Percentiles rank a stretch among this genome's conserved stretches.
phyloP scores from a whole-genome alignment of 2,329 filamentous ascomycete species.

The Paracorniculantispora psalliotae region DNA sequence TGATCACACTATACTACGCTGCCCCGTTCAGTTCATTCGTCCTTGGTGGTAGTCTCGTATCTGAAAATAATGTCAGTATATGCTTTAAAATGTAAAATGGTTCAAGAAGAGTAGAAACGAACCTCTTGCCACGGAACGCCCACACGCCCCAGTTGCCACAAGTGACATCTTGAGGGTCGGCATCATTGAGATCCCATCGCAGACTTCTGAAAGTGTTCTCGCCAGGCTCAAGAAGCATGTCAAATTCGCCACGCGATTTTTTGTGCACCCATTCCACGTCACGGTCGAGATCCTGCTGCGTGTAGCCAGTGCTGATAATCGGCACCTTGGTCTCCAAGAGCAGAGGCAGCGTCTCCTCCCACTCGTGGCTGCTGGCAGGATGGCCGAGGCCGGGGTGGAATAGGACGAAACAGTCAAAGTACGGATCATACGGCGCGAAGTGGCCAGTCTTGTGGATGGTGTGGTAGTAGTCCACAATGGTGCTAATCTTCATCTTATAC shows the following conservation, averaged over 20 bases:
- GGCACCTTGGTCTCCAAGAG: slow-evolving; percentile 94
- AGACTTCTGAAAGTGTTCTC: slow-evolving; percentile 93
- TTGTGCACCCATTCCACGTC: slow-evolving; percentile 88
- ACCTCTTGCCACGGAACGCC: slow-evolving; percentile 97
- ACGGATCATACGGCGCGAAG: slow-evolving; percentile 93
- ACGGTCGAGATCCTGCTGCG: slow-evolving; percentile 87
- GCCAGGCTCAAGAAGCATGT: slow-evolving; percentile 83
- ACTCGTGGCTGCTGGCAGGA: slow-evolving; percentile 88
- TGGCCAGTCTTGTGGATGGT: slow-evolving; percentile 86
- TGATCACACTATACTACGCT: background rate
- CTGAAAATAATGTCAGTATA: slow-evolving; percentile 35
- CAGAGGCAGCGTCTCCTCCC: slow-evolving; percentile 83
- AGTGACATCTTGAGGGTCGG: slow-evolving; percentile 88
- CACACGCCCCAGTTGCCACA: slow-evolving; percentile 97
- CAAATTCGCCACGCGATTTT: slow-evolving; percentile 83
- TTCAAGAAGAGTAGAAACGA: slow-evolving; percentile 28
- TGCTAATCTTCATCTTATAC: slow-evolving; percentile 90
- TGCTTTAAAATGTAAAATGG: slow-evolving; percentile 1
- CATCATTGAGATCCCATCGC: slow-evolving; percentile 93
- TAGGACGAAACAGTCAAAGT: slow-evolving; percentile 95
- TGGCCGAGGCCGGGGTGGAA: slow-evolving; percentile 97
- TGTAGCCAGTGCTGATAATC: slow-evolving; percentile 92
- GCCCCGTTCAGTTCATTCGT: slow-evolving; percentile 22
- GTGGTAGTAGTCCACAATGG: slow-evolving; percentile 97
- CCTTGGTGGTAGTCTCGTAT: slow-evolving; percentile 59